These are phyloP conservation scores for Hypericum androsaemum DNA, from an alignment of 345 rosid genomes.

Conservation along the genomic window DNA sequence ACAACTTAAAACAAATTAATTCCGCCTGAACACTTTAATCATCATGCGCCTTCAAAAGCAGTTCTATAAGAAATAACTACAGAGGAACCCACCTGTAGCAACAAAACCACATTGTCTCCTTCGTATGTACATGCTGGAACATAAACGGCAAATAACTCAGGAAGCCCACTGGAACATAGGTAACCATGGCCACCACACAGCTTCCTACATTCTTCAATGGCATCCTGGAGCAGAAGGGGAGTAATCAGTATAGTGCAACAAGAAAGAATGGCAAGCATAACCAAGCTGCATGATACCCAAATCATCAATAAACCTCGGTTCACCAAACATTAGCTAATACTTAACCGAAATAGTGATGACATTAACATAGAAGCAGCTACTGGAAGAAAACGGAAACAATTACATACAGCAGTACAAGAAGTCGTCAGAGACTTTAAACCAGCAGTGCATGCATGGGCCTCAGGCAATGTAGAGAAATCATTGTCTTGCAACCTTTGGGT, in stretches of 20 bases:
- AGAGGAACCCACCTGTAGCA: constrained; percentile 52
- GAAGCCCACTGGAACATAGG: constrained; percentile 89
- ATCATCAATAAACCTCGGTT: neutral
- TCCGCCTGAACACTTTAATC: too few species aligned
- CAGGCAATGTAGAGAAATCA: constrained; percentile 91
- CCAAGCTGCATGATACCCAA: neutral
- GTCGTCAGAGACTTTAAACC: constrained; percentile 97
- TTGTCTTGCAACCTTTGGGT: constrained; percentile 71
- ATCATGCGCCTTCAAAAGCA: too few species aligned
- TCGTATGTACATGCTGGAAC: constrained; percentile 94
- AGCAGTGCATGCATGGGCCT: constrained; percentile 98
- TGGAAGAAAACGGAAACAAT: constrained; percentile 8
- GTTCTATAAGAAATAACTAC: neutral
- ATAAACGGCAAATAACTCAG: constrained; percentile 92
- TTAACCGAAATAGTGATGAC: neutral
- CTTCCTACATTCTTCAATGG: constrained; percentile 94
- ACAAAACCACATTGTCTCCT: constrained; percentile 93
- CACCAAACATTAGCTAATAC: neutral
- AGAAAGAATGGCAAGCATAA: neutral
- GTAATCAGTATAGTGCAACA: neutral
- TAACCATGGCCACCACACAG: constrained; percentile 99
- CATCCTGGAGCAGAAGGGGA: constrained; percentile 51
- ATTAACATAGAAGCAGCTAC: too few species aligned
- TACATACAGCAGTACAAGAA: constrained; percentile 77
- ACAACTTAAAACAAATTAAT: too few species aligned